phyloP scores from a whole-genome alignment of 495 filamentous ascomycete genomes.

The Letharia columbiana region DNA sequence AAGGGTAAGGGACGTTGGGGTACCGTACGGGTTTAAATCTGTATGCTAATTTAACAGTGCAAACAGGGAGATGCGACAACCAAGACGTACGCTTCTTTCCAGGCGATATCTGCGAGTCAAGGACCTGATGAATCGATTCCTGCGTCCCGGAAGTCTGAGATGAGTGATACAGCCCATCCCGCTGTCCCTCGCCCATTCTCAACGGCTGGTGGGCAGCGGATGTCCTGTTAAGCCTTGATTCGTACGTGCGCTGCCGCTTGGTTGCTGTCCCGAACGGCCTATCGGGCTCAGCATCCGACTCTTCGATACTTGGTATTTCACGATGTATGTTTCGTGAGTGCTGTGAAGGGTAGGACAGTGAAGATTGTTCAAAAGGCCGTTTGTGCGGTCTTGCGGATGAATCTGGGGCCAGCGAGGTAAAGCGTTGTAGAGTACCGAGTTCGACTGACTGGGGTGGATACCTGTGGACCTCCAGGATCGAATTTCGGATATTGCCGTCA shows the following conservation, averaged over 20 bases:
- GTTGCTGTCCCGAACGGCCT: background rate
- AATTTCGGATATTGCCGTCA: slow-evolving; percentile 11
- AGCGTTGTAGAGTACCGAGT: slow-evolving; percentile 15
- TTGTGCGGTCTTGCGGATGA: slow-evolving; percentile 23
- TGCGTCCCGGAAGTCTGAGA: slow-evolving; percentile 6
- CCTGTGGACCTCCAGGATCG: slow-evolving; percentile 19
- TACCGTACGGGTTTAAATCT: slow-evolving; percentile 23
- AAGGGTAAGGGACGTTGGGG: slow-evolving; percentile 20
- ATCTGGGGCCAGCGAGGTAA: slow-evolving; percentile 20
- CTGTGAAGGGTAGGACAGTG: background rate
- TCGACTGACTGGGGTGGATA: slow-evolving; percentile 17
- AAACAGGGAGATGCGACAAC: background rate
- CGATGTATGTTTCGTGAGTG: background rate
- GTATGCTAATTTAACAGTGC: background rate
- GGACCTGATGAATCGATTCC: slow-evolving; percentile 17
- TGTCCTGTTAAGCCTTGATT: background rate
- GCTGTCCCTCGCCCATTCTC: background rate
- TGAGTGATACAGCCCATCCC: background rate
- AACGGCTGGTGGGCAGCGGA: background rate
- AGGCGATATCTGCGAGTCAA: slow-evolving; percentile 20
- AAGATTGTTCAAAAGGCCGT: slow-evolving; percentile 10
- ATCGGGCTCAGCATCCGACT: background rate
- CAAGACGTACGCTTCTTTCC: slow-evolving; percentile 18
- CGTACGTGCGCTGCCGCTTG: slow-evolving; percentile 11
- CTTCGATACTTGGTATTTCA: background rate